Base-by-base conservation (phyloP, 164 flowering plant species). In the Chimonanthus salicifolius region DNA sequence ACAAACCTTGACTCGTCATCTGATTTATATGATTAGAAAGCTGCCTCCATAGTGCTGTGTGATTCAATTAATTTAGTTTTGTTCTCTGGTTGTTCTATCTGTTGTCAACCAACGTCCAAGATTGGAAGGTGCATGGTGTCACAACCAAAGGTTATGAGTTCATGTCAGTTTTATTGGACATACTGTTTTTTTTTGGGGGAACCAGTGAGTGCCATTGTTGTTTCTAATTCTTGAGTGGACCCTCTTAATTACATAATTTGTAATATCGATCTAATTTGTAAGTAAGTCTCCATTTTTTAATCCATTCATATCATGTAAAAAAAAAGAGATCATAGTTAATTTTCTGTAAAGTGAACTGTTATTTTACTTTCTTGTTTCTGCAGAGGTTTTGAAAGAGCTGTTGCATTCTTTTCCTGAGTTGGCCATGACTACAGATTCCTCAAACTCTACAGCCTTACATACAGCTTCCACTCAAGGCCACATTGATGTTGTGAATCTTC, bases 401-500 rank as follows among this genome's bases (percentile, higher is more conserved):
- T 73, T 93, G 75, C 72, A 67, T 11, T 68, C 69, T 47, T 85
- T 86, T 66, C 97, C 98, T n/a, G 85, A 88, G 75, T 85, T 92
- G 80, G 92, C 83, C 70, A 89, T 93, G 97, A 93, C 99, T 3
- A 81, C 94, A 4, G 97, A 88, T 81, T 76, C 87, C 7, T 78
- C 91, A 62, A 88, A 91, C 75, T 83, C 99, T 67, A 95, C 99
- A 3, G 96, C 99, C 46, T 80, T 95, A 49, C 94, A 90, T 83
- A 89, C 99, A 3, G 98, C 99, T 77, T 93, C 98, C 5, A 80
- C 89, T 48, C 97, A 86, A 70, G 99, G 98, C 51, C 94, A 92
- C 72, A 78, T 85, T 70, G 88, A 89, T 54, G 85, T 93, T 0
- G 98, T 95, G 47, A 85, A 92, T 78, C 86, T 91, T 49, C 96